phyloP scores from a whole-genome alignment of 2,329 filamentous ascomycete genomes.

The Fusarium napiforme region DNA sequence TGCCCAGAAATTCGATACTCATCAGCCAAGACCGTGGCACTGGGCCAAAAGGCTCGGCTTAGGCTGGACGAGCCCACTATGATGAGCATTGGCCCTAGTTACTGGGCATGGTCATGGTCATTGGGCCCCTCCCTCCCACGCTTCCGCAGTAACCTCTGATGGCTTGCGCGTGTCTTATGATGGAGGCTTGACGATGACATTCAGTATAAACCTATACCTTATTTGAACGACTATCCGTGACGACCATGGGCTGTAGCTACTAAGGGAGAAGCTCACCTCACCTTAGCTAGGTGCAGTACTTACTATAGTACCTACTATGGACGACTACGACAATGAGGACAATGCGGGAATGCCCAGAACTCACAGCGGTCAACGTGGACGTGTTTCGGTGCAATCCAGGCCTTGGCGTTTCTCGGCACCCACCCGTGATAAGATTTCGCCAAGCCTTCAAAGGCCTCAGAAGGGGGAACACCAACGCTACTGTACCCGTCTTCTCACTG shows the following conservation, averaged over 20 bases:
- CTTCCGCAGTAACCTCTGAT: slow-evolving; percentile 11
- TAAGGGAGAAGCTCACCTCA: background rate
- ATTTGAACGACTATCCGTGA: slow-evolving; percentile 1
- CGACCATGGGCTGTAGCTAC: slow-evolving; percentile 5
- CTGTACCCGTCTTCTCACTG: slow-evolving; percentile 35
- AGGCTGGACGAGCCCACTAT: slow-evolving; percentile 18
- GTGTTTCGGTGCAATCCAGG: slow-evolving; percentile 44
- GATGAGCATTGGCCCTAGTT: slow-evolving; percentile 35
- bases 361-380: slow-evolving; percentile 45
- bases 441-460: slow-evolving; percentile 47
- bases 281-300: background rate
- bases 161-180: slow-evolving; percentile 22
- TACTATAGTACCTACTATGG: background rate
- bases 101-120: slow-evolving; percentile 21
- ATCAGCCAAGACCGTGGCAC: slow-evolving; percentile 44
- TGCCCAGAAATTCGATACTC: slow-evolving; percentile 39
- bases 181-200: slow-evolving; percentile 10
- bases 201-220: slow-evolving; percentile 6
- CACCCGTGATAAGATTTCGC: slow-evolving; percentile 48
- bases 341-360: slow-evolving; percentile 39
- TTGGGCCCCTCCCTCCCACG: slow-evolving; percentile 12
- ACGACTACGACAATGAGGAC: slow-evolving; percentile 4
- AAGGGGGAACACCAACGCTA: slow-evolving; percentile 46
- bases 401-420: slow-evolving; percentile 48
- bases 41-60: slow-evolving; percentile 38